Evolutionary conservation across 2,329 filamentous ascomycete species (phyloP), one percentile per base, ranked within the genome.

Genomic region (Microdochium nivale): DNA sequence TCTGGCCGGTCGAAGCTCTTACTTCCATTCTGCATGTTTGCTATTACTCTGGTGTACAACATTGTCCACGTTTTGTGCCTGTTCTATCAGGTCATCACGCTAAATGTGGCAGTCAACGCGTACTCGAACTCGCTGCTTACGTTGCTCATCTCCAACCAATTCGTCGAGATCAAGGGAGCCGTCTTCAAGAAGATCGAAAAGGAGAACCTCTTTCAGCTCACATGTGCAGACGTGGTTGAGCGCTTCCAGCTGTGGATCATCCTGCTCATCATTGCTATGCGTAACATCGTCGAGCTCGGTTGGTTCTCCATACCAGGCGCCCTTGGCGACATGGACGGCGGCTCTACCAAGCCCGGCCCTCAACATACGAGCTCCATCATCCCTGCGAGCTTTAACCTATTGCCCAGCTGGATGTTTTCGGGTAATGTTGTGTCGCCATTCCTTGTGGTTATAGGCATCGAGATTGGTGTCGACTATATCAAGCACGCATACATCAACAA

Each of bases 171-270:
- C 75, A 99, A 99, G 65, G 89, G 89, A 54, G 95, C 91, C 0
- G 95, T 99, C 1, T 99, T 99, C 76, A 97, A 99, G 73, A 94
- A 92, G 54, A 95, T 97, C 56, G 94, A 99, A 62, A 97, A 96
- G 67, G 94, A 99, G 64, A 97, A 96, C 58, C 74, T 96, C 0
- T 99, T 99, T 65, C 94, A 99, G 66, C 77, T 99, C 14, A 95
- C 92, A 0, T 99, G 94, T 58, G 92, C 94, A 3, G 94, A 99
- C 65, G 86, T 99, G 32, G 94, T 99, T 1, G 94, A 99, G 69
- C 83, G 94, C 1, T 99, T 99, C 62, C 94, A 99, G 63, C 80
- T 99, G 1, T 97, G 92, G 90, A 81, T 99, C 47, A 97, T 99
- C 86, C 79, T 99, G 1, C 79, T 94, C 56, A 96, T 99, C 63